Conservation (phyloP, 306 rosid genomes). For the Senna siamea region DNA sequence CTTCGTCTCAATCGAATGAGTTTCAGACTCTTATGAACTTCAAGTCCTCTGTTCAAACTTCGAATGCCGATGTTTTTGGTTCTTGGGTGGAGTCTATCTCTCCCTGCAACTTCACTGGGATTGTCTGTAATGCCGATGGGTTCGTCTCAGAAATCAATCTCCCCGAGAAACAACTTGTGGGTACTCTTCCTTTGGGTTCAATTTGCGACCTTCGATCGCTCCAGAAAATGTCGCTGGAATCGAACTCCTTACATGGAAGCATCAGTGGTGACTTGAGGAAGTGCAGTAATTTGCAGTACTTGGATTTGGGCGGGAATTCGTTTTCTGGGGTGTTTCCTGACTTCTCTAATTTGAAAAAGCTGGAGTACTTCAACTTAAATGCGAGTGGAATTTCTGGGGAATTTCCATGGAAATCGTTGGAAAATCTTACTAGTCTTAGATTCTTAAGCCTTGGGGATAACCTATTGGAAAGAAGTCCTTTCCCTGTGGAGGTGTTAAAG, state of each 20-base stretch:
- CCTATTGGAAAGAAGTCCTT: constrained; percentile 39
- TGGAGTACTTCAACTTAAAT: constrained; percentile 50
- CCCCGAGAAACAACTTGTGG: constrained; percentile 38
- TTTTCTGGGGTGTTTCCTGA: constrained; percentile 58
- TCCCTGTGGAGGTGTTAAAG: constrained; percentile 50
- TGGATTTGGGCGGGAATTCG: constrained; percentile 57
- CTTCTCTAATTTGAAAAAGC: constrained; percentile 44
- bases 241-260: constrained; percentile 45
- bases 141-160: constrained; percentile 60
- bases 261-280: constrained; percentile 46
- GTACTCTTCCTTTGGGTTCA: constrained; percentile 55
- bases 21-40: constrained; percentile 41
- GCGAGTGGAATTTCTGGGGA: constrained; percentile 52
- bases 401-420: constrained; percentile 68
- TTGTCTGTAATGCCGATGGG: constrained; percentile 47
- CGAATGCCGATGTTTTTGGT: constrained; percentile 41
- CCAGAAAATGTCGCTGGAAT: constrained; percentile 43
- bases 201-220: constrained; percentile 50
- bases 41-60: constrained; percentile 43
- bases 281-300: constrained; percentile 47
- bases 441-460: constrained; percentile 63
- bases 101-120: constrained; percentile 49
- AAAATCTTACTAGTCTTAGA: constrained; percentile 47
- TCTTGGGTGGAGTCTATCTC: constrained; percentile 44
- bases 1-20: constrained; percentile 40